These are phyloP conservation scores for Leccinum arenicola DNA, from an alignment of 768 basidiomycete genomes.

Conservation along the genomic window DNA sequence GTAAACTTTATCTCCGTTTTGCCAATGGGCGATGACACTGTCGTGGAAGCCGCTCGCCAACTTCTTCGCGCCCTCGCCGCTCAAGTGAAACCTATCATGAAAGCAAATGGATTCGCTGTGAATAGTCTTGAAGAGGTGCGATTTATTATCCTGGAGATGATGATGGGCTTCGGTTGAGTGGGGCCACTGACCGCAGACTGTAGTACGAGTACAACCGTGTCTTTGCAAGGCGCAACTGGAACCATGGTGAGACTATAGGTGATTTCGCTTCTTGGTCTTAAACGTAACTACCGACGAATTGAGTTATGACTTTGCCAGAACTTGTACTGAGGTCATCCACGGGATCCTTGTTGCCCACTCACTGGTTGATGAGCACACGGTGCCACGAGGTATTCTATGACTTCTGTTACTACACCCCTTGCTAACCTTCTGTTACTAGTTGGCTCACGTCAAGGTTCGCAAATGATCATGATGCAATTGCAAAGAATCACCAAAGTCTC, in stretches of 20 bases:
- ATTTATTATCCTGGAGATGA: background rate
- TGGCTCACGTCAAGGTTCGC: slow-evolving; percentile 77
- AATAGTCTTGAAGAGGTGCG: slow-evolving; percentile 82
- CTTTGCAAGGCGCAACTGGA: slow-evolving; percentile 85
- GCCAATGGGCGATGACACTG: slow-evolving; percentile 36
- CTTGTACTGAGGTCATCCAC: slow-evolving; percentile 64
- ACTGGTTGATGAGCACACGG: slow-evolving; percentile 71
- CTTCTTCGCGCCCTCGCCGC: slow-evolving; percentile 77
- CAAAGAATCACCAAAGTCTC: background rate
- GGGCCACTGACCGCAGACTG: background rate
- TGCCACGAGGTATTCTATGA: slow-evolving; percentile 69
- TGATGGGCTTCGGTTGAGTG: background rate
- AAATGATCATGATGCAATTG: background rate
- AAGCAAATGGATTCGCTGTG: slow-evolving; percentile 67
- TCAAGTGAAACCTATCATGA: slow-evolving; percentile 83
- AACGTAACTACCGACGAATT: background rate
- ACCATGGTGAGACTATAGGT: slow-evolving; percentile 79
- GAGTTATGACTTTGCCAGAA: slow-evolving; percentile 42
- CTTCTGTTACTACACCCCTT: slow-evolving; percentile 1
- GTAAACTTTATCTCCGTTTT: slow-evolving; percentile 75
- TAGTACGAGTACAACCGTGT: slow-evolving; percentile 79
- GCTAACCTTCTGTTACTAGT: slow-evolving; percentile 37
- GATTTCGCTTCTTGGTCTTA: background rate
- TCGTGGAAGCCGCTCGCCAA: slow-evolving; percentile 65
- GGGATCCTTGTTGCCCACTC: slow-evolving; percentile 59